phyloP scores from a whole-genome alignment of 2,329 filamentous ascomycete genomes.

The Fusarium tuaranense region DNA sequence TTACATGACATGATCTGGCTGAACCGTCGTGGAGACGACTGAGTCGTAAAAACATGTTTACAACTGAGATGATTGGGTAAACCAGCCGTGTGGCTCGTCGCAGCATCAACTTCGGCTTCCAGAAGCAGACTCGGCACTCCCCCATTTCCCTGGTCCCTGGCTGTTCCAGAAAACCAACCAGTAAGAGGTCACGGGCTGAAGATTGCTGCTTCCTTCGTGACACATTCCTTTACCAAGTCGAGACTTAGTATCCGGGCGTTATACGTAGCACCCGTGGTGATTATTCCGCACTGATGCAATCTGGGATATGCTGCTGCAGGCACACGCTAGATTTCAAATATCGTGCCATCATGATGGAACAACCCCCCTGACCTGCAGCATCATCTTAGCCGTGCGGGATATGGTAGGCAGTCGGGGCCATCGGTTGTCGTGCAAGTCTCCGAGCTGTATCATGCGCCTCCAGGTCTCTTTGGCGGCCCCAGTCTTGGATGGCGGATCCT shows the following conservation, averaged over 20 bases:
- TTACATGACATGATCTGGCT: neutral
- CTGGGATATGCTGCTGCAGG: neutral
- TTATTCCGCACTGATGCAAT: constrained; percentile 13
- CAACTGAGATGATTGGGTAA: neutral
- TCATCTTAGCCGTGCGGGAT: neutral
- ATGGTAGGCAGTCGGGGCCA: neutral
- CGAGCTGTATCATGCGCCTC: neutral
- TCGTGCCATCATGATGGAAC: neutral
- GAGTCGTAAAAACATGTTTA: neutral
- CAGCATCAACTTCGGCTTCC: neutral
- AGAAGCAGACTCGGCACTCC: neutral
- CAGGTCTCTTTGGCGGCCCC: neutral
- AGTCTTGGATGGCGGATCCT: neutral
- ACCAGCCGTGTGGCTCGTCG: neutral
- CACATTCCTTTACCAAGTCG: constrained; percentile 1
- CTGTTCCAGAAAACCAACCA: neutral
- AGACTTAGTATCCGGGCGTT: neutral
- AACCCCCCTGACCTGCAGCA: neutral
- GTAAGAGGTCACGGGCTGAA: neutral
- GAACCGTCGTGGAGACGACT: neutral
- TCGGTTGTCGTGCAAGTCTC: neutral
- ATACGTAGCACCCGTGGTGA: neutral
- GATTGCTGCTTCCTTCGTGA: neutral
- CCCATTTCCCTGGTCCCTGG: neutral
- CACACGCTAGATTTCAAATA: neutral